A percentile compares a stretch with the other conserved stretches of the same genome.
Evolutionary conservation across 345 rosid species (phyloP).

Genomic region (Excoecaria agallocha): DNA sequence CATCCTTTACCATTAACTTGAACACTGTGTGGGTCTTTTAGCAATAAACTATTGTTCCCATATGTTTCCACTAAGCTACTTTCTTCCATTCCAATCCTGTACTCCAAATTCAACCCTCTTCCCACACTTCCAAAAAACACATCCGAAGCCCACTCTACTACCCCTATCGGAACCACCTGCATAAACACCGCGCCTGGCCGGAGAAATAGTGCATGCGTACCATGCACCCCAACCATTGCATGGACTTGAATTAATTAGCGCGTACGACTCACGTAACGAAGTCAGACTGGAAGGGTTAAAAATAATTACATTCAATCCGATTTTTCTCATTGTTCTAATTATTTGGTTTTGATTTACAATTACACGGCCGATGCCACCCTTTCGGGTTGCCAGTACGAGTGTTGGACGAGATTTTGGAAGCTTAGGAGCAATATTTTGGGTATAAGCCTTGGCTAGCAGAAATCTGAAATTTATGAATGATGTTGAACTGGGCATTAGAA

Average conservation of each 20-base stretch:
- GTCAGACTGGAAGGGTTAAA: slow-evolving; percentile 22
- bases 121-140: slow-evolving; percentile 28
- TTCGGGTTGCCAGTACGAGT: slow-evolving; percentile 17
- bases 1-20: slow-evolving; percentile 32
- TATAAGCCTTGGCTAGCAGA: slow-evolving; percentile 21
- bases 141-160: slow-evolving; percentile 25
- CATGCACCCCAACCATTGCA: slow-evolving; percentile 42
- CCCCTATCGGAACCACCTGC: slow-evolving; percentile 40
- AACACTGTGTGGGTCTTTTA: slow-evolving; percentile 25
- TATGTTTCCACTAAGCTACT: slow-evolving; percentile 35
- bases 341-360: slow-evolving; percentile 23
- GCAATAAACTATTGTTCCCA: slow-evolving; percentile 7
- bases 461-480: slow-evolving; percentile 23
- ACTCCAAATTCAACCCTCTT: slow-evolving; percentile 32
- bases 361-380: slow-evolving; percentile 6
- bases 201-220: slow-evolving; percentile 34
- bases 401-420: slow-evolving; percentile 9
- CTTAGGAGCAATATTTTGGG: neutral
- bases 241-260: slow-evolving; percentile 31
- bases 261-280: slow-evolving; percentile 17
- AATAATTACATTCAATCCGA: slow-evolving; percentile 29
- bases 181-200: slow-evolving; percentile 24
- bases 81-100: slow-evolving; percentile 27
- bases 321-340: neutral
- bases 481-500: slow-evolving; percentile 14